Percentiles rank a stretch among this genome's conserved stretches.
Evolutionary conservation across 2,329 filamentous ascomycete genomes (phyloP).

Genomic region (Fusarium torreyae): DNA sequence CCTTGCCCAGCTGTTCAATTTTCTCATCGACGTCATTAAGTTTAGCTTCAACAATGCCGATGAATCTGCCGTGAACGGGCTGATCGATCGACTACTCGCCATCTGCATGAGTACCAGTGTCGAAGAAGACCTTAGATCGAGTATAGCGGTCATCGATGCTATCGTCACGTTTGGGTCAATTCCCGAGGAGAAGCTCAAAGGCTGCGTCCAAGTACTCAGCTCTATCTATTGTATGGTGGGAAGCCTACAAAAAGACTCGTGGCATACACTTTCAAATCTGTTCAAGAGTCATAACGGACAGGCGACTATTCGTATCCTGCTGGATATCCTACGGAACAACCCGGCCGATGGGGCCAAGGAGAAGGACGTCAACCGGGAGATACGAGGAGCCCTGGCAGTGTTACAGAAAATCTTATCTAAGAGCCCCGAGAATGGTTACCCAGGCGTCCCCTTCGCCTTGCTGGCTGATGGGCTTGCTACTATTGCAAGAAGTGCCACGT

Average conservation of each 20-base stretch:
- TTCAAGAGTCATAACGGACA: slow-evolving; percentile 82
- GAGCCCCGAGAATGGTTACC: slow-evolving; percentile 72
- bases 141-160: slow-evolving; percentile 77
- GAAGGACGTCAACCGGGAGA: slow-evolving; percentile 68
- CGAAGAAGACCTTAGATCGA: slow-evolving; percentile 75
- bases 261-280: slow-evolving; percentile 79
- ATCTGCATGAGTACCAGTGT: slow-evolving; percentile 79
- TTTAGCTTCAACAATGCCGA: slow-evolving; percentile 80
- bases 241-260: slow-evolving; percentile 73
- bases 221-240: slow-evolving; percentile 79
- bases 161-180: slow-evolving; percentile 81
- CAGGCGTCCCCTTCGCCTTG: slow-evolving; percentile 70
- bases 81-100: slow-evolving; percentile 74
- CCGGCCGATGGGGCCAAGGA: slow-evolving; percentile 62
- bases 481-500: slow-evolving; percentile 62
- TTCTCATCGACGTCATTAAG: slow-evolving; percentile 78
- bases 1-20: slow-evolving; percentile 75
- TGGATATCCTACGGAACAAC: slow-evolving; percentile 72
- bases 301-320: slow-evolving; percentile 74
- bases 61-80: slow-evolving; percentile 71
- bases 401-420: slow-evolving; percentile 75
- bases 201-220: slow-evolving; percentile 79
- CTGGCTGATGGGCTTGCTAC: slow-evolving; percentile 71
- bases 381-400: slow-evolving; percentile 75
- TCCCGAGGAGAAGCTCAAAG: slow-evolving; percentile 72